Conservation (phyloP, 208 protist genomes). For the Acanthamoeba healyi region DNA sequence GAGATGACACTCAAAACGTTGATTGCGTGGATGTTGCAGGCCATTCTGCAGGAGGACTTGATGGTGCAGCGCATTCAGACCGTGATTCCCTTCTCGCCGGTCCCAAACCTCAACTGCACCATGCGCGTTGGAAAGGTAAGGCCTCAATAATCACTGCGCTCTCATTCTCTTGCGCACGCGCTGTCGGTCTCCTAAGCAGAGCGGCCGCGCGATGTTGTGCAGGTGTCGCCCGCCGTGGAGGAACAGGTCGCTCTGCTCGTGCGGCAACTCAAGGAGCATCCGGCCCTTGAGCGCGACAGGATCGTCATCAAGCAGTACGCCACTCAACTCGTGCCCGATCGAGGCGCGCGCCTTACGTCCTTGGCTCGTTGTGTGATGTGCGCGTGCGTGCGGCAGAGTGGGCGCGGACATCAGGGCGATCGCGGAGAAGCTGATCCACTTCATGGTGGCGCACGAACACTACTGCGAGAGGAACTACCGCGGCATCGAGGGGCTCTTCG, state of each 20-base stretch:
- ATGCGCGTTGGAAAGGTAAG: not conserved
- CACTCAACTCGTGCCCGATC: not conserved
- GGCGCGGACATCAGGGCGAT: constrained; percentile 3
- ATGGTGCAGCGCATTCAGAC: constrained; percentile 51
- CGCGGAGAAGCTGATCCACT: constrained; percentile 58
- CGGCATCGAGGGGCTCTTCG: constrained; percentile 53
- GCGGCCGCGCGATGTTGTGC: no score
- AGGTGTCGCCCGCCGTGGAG: not conserved
- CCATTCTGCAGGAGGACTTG: not conserved
- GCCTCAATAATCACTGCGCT: not conserved
- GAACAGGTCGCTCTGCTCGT: not conserved
- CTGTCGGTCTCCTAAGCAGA: no score
- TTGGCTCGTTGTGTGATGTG: not conserved
- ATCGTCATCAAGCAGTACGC: not conserved
- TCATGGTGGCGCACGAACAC: constrained; percentile 20
- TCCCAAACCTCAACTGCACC: constrained; percentile 49
- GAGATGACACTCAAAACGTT: not conserved
- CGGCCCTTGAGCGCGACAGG: not conserved
- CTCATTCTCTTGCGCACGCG: not conserved
- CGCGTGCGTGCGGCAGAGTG: not conserved
- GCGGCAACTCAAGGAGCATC: constrained; percentile 47
- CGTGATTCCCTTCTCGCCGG: constrained; percentile 2
- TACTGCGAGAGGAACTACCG: constrained; percentile 63
- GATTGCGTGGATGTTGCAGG: not conserved
- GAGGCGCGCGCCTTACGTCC: not conserved